Evolutionary conservation across 177 flowering plant species (phyloP), one percentile per base, ranked within the genome.

Genomic region (Vitis hybrid): DNA sequence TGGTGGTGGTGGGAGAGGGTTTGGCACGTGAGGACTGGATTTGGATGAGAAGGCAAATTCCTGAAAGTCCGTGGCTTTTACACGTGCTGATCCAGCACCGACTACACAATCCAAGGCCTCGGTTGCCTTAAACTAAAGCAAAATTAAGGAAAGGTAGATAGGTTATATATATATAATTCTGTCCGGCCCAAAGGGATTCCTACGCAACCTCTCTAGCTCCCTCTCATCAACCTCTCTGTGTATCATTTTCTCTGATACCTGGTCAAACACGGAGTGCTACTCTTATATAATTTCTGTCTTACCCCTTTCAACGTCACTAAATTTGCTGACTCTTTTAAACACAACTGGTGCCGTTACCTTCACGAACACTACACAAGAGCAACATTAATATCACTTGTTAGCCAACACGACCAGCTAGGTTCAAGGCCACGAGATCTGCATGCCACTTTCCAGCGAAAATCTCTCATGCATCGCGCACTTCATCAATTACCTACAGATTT

Each of bases 271-370:
- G 79, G 60, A 64, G 65, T 9, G 0, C 54, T 46, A 10, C 55
- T 50, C 27, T 13, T 9, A 13, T 59, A 7, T 12, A n/a, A 9
- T n/a, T 46, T 4, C 2, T 3, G 1, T 1, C 6, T 24, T 35
- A 35, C 46, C 46, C 46, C 46, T 35, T 35, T 35, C 46, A 35
- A 35, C 6, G 46, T 35, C 59, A 56, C 21, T 56, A 4, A 18
- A 56, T 56, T n/a, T 56, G 21, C 16, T 18, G 21, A 21, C 12
- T 35, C 30, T 27, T 12, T 21, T n/a, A 13, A 49, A 57, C 6
- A 3, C 54, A 27, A 32, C 30, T 64, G 55, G 65, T 72, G 79
- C 79, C 79, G 79, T 76, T 69, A 63, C 79, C 79, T 76, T 76
- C 40, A 76, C 79, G 79, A 72, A 72, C 73, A 72, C 79, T 75